A percentile compares a stretch with the other conserved stretches of the same genome.
Conservation (phyloP, 257 asterid species). For the Salvia rosmarinus region DNA sequence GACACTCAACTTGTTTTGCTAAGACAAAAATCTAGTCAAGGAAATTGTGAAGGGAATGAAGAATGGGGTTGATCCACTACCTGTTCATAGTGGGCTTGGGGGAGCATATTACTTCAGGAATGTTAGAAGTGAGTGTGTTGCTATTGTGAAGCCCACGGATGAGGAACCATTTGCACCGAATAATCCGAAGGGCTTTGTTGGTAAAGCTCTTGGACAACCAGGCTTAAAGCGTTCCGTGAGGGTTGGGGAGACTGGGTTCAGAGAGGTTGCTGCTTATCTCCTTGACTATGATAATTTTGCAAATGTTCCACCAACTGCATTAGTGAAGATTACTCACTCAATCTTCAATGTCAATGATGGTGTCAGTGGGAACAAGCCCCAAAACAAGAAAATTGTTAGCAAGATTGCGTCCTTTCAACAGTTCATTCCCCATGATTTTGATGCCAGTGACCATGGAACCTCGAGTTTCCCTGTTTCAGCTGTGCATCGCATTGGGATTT, state of each 20-base stretch:
- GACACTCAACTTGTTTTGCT: constrained; percentile 56
- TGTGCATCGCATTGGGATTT: constrained; percentile 92
- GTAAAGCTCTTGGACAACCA: constrained; percentile 93
- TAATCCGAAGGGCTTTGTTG: constrained; percentile 94
- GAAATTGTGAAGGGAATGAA: constrained; percentile 78
- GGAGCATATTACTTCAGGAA: constrained; percentile 93
- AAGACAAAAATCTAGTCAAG: constrained; percentile 66
- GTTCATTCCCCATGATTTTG: constrained; percentile 85
- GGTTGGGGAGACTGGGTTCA: constrained; percentile 93
- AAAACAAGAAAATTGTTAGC: constrained; percentile 68
- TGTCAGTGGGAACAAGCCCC: constrained; percentile 67
- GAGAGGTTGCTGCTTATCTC: constrained; percentile 98
- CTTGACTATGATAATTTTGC: constrained; percentile 89
- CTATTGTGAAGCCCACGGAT: constrained; percentile 97
- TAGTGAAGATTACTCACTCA: constrained; percentile 90
- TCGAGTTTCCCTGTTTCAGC: constrained; percentile 92
- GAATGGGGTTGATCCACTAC: constrained; percentile 80
- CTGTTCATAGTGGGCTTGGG: constrained; percentile 84
- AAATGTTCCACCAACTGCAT: constrained; percentile 90
- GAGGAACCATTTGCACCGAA: constrained; percentile 98
- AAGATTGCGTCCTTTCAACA: constrained; percentile 95
- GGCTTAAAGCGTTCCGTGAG: constrained; percentile 84
- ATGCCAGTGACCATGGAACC: constrained; percentile 96
- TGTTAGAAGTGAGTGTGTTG: constrained; percentile 80
- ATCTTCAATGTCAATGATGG: constrained; percentile 89